Evolutionary conservation across 257 asterid species (phyloP).

Genomic region (Nicotiana sylvestris): DNA sequence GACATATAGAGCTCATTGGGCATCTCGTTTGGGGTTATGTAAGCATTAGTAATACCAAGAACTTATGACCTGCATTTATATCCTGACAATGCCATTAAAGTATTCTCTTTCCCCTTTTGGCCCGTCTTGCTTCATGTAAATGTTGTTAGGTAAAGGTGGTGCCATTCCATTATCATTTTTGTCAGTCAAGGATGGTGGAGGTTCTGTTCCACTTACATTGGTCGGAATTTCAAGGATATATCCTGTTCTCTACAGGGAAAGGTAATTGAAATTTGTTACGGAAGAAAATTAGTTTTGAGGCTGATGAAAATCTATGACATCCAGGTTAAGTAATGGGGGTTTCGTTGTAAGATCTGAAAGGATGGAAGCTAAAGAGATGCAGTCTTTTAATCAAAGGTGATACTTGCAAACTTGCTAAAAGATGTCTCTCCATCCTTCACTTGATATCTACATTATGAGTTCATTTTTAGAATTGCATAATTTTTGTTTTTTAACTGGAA

Average conservation of each 20-base stretch:
- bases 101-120: conserved; percentile 21
- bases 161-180: conserved; percentile 72
- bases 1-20: conserved; percentile 96
- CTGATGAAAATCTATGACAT: conserved; percentile 1
- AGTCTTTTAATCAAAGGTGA: conserved; percentile 61
- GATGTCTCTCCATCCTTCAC: not conserved
- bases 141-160: conserved; percentile 56
- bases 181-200: conserved; percentile 84
- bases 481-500: not conserved
- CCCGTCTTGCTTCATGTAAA: conserved; percentile 17
- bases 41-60: conserved; percentile 28
- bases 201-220: conserved; percentile 76
- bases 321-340: conserved; percentile 65
- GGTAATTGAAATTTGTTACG: conserved; percentile 41
- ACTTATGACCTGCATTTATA: conserved; percentile 11
- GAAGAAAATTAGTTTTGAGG: not conserved
- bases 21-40: conserved; percentile 89
- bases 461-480: not conserved
- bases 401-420: not conserved
- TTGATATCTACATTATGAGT: not conserved
- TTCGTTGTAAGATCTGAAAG: conserved; percentile 71
- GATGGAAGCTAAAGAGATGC: conserved; percentile 60
- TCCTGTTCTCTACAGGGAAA: conserved; percentile 84
- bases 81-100: conserved; percentile 10
- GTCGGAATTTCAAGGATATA: conserved; percentile 77